These are phyloP conservation scores for Tuber calosporum DNA, from an alignment of 495 filamentous ascomycete species.

Conservation along the genomic window DNA sequence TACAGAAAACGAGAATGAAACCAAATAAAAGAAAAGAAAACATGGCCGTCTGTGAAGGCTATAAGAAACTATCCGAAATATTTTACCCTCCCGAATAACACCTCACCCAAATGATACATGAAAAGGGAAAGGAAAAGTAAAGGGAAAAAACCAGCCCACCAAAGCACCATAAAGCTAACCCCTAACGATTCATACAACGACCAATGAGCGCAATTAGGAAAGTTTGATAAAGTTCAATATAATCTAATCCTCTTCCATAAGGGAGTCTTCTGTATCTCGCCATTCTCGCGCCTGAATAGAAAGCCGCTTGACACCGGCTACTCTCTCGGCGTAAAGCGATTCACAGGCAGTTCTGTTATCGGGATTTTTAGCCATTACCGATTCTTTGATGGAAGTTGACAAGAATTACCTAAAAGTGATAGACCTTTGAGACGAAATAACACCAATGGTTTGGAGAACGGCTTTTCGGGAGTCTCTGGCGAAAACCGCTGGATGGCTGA, in stretches of 20 bases:
- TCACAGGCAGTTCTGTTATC: conserved; percentile 39
- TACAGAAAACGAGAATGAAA: conserved; percentile 21
- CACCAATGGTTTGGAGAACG: conserved; percentile 90
- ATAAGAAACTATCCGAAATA: conserved; percentile 20
- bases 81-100: conserved; percentile 25
- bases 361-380: conserved; percentile 7
- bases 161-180: conserved; percentile 19
- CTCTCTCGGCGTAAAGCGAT: conserved; percentile 40
- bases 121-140: neutral
- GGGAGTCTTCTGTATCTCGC: conserved; percentile 41
- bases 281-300: conserved; percentile 40
- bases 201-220: conserved; percentile 23
- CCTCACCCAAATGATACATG: conserved; percentile 13
- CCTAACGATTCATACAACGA: conserved; percentile 13
- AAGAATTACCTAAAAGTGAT: conserved; percentile 68
- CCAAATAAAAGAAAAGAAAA: conserved; percentile 23
- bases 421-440: conserved; percentile 87
- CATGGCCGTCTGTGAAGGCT: conserved; percentile 9
- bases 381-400: neutral
- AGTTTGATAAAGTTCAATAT: conserved; percentile 19
- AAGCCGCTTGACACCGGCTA: conserved; percentile 38
- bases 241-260: conserved; percentile 40
- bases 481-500: conserved; percentile 93
- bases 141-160: neutral
- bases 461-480: conserved; percentile 91